A percentile compares a stretch with the other conserved stretches of the same genome.
Conservation (phyloP, 805 yeast species). For the Martiniozyma abietophila region DNA sequence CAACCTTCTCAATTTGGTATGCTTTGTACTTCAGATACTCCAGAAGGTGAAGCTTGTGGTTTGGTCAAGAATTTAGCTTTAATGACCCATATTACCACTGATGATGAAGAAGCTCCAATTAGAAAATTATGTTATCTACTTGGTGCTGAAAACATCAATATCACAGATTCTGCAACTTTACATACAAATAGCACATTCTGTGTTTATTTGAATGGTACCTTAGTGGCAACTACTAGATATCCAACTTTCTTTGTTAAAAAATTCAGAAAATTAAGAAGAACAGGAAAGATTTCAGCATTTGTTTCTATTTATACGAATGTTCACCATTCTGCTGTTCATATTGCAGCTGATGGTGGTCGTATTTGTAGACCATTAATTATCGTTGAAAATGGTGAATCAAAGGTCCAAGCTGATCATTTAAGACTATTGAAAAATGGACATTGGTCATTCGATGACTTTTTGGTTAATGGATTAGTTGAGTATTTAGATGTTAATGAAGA, state of each 20-base stretch:
- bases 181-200: constrained; percentile 76
- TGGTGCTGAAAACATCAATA: constrained; percentile 82
- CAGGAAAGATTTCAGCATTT: constrained; percentile 80
- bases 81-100: constrained; percentile 98
- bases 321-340: constrained; percentile 89
- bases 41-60: constrained; percentile 99
- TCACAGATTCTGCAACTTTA: constrained; percentile 73
- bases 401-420: constrained; percentile 66
- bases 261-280: constrained; percentile 74
- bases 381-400: constrained; percentile 62
- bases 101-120: constrained; percentile 91
- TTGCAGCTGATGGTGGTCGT: constrained; percentile 98
- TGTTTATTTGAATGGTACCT: constrained; percentile 87
- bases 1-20: constrained; percentile 99
- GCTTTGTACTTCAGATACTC: constrained; percentile 98
- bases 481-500: constrained; percentile 96
- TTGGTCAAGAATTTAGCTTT: constrained; percentile 92
- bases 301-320: constrained; percentile 83
- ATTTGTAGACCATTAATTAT: constrained; percentile 95
- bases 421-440: constrained; percentile 52
- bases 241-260: constrained; percentile 73
- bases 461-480: constrained; percentile 80
- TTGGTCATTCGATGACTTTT: constrained; percentile 86
- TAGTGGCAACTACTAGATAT: constrained; percentile 80
- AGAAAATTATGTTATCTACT: constrained; percentile 63